Evolutionary conservation across 345 rosid genomes (phyloP).

Genomic region (Erodium maritimum): DNA sequence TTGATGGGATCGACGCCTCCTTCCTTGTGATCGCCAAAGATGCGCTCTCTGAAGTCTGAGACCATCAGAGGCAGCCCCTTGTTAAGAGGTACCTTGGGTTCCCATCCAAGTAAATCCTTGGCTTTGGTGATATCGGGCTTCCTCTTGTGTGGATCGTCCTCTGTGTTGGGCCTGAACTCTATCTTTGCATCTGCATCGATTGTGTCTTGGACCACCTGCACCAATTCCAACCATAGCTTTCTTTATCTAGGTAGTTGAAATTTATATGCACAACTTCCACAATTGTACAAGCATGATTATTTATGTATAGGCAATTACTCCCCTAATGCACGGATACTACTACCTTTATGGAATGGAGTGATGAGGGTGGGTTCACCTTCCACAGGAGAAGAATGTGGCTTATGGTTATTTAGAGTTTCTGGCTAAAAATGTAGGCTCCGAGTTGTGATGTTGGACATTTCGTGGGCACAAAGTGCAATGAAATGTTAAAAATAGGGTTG

Average conservation of each 20-base stretch:
- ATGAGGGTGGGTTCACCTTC: too few species aligned
- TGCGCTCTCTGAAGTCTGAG: slow-evolving; percentile 76
- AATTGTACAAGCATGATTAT: too few species aligned
- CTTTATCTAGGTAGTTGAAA: not conserved
- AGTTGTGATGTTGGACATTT: too few species aligned
- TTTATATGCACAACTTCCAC: not conserved
- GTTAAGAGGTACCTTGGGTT: slow-evolving; percentile 75
- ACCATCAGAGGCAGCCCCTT: slow-evolving; percentile 94
- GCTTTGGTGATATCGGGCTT: slow-evolving; percentile 91
- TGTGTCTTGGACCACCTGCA: slow-evolving; percentile 90
- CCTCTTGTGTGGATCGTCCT: slow-evolving; percentile 99
- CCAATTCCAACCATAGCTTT: not conserved
- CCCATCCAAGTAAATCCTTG: slow-evolving; percentile 85
- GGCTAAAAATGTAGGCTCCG: not conserved
- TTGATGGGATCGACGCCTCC: slow-evolving; percentile 20
- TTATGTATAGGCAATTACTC: too few species aligned
- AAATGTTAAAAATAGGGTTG: not conserved
- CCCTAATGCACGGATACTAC: too few species aligned
- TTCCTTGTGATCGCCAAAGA: slow-evolving; percentile 87
- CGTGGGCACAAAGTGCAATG: too few species aligned
- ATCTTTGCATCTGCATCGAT: slow-evolving; percentile 89
- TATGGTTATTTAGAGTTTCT: too few species aligned
- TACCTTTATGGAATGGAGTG: too few species aligned
- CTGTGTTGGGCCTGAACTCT: slow-evolving; percentile 89
- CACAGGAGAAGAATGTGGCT: too few species aligned